phyloP scores from a whole-genome alignment of 495 filamentous ascomycete genomes.

The Hypomontagnella submonticulosa region DNA sequence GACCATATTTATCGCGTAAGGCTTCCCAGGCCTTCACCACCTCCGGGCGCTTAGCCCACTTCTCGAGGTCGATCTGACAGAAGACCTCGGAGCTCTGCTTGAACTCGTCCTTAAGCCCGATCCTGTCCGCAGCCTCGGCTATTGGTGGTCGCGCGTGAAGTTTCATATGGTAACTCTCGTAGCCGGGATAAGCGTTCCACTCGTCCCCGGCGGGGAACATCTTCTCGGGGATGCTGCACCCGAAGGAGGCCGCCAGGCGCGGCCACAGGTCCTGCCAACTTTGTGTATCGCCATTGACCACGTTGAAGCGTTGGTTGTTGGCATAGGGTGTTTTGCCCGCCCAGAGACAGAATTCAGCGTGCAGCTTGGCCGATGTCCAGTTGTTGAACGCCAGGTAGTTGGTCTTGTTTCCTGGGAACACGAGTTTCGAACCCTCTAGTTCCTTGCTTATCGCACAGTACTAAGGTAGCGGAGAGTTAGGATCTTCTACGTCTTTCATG shows the following conservation, averaged over 20 bases:
- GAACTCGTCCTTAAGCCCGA: slow-evolving; percentile 54
- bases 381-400: slow-evolving; percentile 64
- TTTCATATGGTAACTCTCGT: slow-evolving; percentile 36
- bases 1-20: slow-evolving; percentile 57
- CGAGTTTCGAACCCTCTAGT: slow-evolving; percentile 54
- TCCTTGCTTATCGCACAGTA: slow-evolving; percentile 63
- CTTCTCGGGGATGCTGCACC: slow-evolving; percentile 55
- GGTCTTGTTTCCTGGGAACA: slow-evolving; percentile 59
- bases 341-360: slow-evolving; percentile 66
- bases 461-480: neutral
- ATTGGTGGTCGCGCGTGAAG: slow-evolving; percentile 57
- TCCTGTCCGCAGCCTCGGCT: slow-evolving; percentile 49
- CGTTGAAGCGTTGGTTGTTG: slow-evolving; percentile 66
- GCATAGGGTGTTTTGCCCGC: slow-evolving; percentile 55
- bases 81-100: slow-evolving; percentile 48
- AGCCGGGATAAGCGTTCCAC: slow-evolving; percentile 25
- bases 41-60: slow-evolving; percentile 62
- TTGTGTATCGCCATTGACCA: slow-evolving; percentile 64
- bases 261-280: slow-evolving; percentile 69
- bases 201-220: slow-evolving; percentile 54
- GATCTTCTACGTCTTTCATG: no score
- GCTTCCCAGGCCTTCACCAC: slow-evolving; percentile 61
- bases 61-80: slow-evolving; percentile 60
- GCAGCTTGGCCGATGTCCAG: slow-evolving; percentile 62
- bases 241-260: slow-evolving; percentile 58